Base-by-base conservation (phyloP, 192 early-diverging fungal species). In the Physocladia obscura region DNA sequence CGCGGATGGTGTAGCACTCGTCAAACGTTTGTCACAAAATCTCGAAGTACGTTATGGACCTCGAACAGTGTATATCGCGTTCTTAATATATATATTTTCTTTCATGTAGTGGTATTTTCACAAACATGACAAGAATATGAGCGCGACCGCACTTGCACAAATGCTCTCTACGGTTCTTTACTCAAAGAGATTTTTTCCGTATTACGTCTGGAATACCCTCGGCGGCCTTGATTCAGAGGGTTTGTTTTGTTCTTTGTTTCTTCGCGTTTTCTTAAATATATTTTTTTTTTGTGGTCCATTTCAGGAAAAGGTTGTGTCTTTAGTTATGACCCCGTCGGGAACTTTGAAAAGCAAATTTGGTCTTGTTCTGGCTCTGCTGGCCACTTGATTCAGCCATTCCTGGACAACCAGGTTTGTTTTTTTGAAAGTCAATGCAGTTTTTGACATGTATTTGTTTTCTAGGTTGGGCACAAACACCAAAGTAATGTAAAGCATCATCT, bases 101-200 rank as follows among this genome's bases (percentile, higher is more conserved):
- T 34, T 58, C 34, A 32, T 34, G 26, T 57, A 94, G 90, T 90
- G 89, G 89, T 99, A 98, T 75, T 84, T 83, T 60, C 90, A 94
- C 77, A 85, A 92, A 35, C 95, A 99, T 78, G 92, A 92, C 35
- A 93, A 92, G 76, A 71, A 78, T 39, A 99, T 99, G 90, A 85
- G 86, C 48, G 82, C 84, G 0, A 78, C 85, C 24, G 95, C 97
- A 2, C 76, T 96, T 57, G 96, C 96, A 4, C 97, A 98, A 80
- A 88, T 97, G 92, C 82, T 99, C 5, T 91, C 91, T 4, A 93
- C 89, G 48, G 93, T 92, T 59, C 79, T 99, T 35, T 99, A 99
- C 74, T 79, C 79, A 39, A 91, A 90, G 62, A 89, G 97, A 17
- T 97, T 98, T 79, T 98, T 99, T 85, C 95, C 96, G 1, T 98